Evolutionary conservation across 192 early-diverging fungal species (phyloP), one percentile per base, ranked within the genome.

Genomic region (Phlyctochytrium planicorne): DNA sequence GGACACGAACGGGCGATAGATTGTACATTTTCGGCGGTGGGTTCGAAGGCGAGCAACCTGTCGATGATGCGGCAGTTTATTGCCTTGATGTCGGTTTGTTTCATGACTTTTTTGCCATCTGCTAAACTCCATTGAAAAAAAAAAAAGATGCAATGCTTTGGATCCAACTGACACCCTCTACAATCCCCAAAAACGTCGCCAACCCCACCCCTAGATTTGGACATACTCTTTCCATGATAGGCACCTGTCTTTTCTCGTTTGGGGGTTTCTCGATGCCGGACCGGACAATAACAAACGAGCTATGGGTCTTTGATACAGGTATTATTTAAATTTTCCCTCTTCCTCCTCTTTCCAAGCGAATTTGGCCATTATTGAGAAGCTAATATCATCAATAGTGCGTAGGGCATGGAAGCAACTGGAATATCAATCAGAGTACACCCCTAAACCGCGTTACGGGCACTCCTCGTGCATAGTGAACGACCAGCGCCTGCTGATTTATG

Each of bases 1-100:
- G n/a, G n/a, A n/a, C n/a, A n/a, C 17, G 20, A 32, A 36, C 14
- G 14, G 40, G 64, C 63, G 40, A 65, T 31, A 53, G 72, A 20
- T 6, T 74, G 32, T 79, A 73, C 55, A 47, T 74, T 14, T 79
- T 79, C 61, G 78, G 74, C 2, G 78, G 78, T 23, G 78, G 78
- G 16, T 16, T 52, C 10, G 59, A 24, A 1, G 55, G 55, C 14
- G 68, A 76, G 53, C n/a, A 17, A 29, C 62, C 78, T 20, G 73
- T 77, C 0, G 3, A 35, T 16, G 78, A 79, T 52, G 63, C 25
- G 23, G 35, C 35, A 1, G 53, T 70, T 50, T 79, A 79, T 55
- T 79, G 78, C 34, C 50, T 79, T n/a, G 78, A 79, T 62, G 40
- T 71, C 1, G 55, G 72, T 78, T 59, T 33, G 74, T 66, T n/a